A percentile compares a stretch with the other conserved stretches of the same genome.
Conservation (phyloP, 495 filamentous ascomycete species). For the Lepraria neglecta region DNA sequence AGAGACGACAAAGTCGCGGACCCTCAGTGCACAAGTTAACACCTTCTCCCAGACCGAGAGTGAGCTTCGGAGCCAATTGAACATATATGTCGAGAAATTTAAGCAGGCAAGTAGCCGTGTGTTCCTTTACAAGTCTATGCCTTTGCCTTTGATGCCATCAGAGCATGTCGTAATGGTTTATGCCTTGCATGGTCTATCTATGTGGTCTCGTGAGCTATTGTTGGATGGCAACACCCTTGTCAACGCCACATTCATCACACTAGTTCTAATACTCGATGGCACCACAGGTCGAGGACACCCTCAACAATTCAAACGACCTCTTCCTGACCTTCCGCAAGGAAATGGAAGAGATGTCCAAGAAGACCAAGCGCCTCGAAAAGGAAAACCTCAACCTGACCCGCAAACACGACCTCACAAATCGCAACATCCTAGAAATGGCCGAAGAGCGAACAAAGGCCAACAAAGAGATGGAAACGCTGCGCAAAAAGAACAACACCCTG, state of each 20-base stretch:
- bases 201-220: neutral
- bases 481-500: slow-evolving; percentile 86
- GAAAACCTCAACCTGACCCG: slow-evolving; percentile 87
- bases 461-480: slow-evolving; percentile 70
- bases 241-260: neutral
- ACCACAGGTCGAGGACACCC: slow-evolving; percentile 87
- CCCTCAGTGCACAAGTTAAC: slow-evolving; percentile 82
- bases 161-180: too few relatives aligned
- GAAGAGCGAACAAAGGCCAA: slow-evolving; percentile 83
- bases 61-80: slow-evolving; percentile 88
- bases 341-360: slow-evolving; percentile 99
- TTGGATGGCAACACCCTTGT: neutral
- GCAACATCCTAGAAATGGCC: slow-evolving; percentile 96
- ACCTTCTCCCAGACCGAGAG: slow-evolving; percentile 95
- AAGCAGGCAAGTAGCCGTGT: slow-evolving; percentile 60
- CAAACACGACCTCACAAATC: slow-evolving; percentile 88
- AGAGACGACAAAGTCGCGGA: slow-evolving; percentile 69
- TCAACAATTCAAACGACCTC: slow-evolving; percentile 97
- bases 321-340: slow-evolving; percentile 98
- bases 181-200: neutral
- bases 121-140: neutral
- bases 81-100: slow-evolving; percentile 99
- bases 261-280: slow-evolving; percentile 20
- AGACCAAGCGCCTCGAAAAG: slow-evolving; percentile 94
- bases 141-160: neutral